Conservation (phyloP, 78 protist genomes). For the Carpediemonas membranifera region DNA sequence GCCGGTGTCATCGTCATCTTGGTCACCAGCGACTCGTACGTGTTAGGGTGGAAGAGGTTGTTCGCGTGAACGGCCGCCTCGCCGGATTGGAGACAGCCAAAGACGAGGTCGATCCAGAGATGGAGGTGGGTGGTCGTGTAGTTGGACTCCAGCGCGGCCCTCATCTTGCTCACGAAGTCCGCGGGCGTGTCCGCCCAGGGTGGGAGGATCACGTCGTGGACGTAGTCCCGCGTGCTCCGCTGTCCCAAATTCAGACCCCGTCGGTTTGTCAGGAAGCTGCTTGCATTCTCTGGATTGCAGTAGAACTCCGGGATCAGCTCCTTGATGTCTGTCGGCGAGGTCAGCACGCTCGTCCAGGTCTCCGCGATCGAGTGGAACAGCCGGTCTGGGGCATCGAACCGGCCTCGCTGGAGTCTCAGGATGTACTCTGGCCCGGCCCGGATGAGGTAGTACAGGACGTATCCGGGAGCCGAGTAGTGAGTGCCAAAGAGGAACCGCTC, state of each 20-base stretch:
- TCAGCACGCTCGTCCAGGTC: background rate
- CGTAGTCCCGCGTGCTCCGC: background rate
- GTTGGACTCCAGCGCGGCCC: background rate
- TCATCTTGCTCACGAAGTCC: background rate
- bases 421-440: conserved; percentile 21
- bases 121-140: background rate
- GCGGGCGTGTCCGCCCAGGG: background rate
- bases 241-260: background rate
- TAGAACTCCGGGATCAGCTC: background rate
- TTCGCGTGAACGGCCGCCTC: background rate
- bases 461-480: conserved; percentile 29
- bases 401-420: background rate
- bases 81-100: background rate
- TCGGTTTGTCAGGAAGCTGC: background rate
- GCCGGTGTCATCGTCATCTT: background rate
- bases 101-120: background rate
- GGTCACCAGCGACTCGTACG: no score
- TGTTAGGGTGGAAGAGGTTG: background rate
- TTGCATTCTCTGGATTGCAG: background rate
- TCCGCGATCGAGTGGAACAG: background rate
- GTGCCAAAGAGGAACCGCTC: conserved; percentile 21
- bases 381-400: background rate
- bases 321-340: no score
- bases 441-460: conserved; percentile 12
- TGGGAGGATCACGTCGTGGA: background rate